Percentiles rank a stretch among this genome's conserved stretches.
Conservation (phyloP, 371 early-diverging fungal species). For the Encephalitozoon intestinalis region DNA sequence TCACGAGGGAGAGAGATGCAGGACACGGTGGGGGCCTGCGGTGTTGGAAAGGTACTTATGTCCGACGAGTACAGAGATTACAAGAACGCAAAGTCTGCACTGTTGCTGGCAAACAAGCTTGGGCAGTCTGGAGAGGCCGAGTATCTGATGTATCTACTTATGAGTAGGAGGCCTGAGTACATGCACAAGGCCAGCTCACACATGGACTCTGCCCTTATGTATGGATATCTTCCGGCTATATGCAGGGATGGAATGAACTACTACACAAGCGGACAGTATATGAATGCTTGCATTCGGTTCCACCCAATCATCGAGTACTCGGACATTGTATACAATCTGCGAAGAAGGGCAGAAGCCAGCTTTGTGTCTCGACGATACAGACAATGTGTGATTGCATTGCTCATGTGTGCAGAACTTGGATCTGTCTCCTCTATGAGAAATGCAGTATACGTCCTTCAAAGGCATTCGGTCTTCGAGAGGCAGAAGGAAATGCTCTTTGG, state of each 20-base stretch:
- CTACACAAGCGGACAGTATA: slow-evolving; percentile 13
- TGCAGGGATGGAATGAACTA: slow-evolving; percentile 47
- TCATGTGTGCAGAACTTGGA: slow-evolving; percentile 53
- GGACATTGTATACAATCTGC: slow-evolving; percentile 26
- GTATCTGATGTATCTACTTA: slow-evolving; percentile 46
- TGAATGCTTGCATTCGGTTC: slow-evolving; percentile 15
- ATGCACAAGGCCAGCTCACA: slow-evolving; percentile 24
- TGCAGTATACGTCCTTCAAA: slow-evolving; percentile 49
- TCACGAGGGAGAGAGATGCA: slow-evolving; percentile 35
- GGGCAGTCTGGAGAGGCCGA: slow-evolving; percentile 35
- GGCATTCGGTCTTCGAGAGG: slow-evolving; percentile 31
- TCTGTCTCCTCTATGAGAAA: slow-evolving; percentile 45
- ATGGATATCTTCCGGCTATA: slow-evolving; percentile 60
- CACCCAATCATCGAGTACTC: slow-evolving; percentile 40
- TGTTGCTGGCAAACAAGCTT: slow-evolving; percentile 37
- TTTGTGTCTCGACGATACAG: slow-evolving; percentile 32
- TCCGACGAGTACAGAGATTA: slow-evolving; percentile 23
- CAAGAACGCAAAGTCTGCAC: slow-evolving; percentile 28
- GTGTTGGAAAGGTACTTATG: slow-evolving; percentile 53
- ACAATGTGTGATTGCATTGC: slow-evolving; percentile 33
- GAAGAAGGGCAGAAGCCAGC: slow-evolving; percentile 32
- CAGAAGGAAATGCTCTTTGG: slow-evolving; percentile 41
- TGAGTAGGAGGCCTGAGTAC: slow-evolving; percentile 10
- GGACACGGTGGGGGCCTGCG: slow-evolving; percentile 52
- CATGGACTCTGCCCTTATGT: slow-evolving; percentile 46